Evolutionary conservation across 148 eudicot genomes (phyloP).

Genomic region (Pouteria glomerata): DNA sequence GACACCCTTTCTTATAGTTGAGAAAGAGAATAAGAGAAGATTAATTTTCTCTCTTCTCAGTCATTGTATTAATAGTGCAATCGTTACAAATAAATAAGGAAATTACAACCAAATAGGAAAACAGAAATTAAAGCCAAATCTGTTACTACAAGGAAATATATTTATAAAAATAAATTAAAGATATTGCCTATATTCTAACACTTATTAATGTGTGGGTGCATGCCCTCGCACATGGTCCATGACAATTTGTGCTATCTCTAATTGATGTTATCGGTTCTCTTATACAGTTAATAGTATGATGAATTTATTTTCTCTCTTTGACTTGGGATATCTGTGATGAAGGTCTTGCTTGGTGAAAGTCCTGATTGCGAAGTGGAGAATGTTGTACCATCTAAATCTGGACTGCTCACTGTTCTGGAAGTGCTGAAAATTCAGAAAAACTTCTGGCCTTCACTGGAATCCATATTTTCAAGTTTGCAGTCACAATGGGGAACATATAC

Average conservation of each 20-base stretch:
- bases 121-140: no score
- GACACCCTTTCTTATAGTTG: no score
- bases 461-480: conserved; percentile 39
- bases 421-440: conserved; percentile 65
- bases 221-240: no score
- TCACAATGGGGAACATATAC: conserved; percentile 56
- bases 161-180: no score
- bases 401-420: conserved; percentile 62
- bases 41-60: no score
- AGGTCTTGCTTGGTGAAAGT: conserved; percentile 93
- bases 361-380: conserved; percentile 39
- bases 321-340: conserved; percentile 5
- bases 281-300: background rate
- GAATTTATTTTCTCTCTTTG: background rate
- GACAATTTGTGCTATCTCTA: background rate
- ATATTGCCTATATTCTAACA: no score
- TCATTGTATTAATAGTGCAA: no score
- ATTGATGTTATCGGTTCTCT: background rate
- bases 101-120: no score
- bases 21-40: no score
- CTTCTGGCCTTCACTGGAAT: conserved; percentile 63
- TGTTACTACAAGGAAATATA: no score
- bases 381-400: conserved; percentile 54
- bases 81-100: no score
- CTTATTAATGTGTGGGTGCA: background rate